Evolutionary conservation across 495 filamentous ascomycete species (phyloP), one percentile per base, ranked within the genome.

Genomic region (Hypoxylon crocopeplum): DNA sequence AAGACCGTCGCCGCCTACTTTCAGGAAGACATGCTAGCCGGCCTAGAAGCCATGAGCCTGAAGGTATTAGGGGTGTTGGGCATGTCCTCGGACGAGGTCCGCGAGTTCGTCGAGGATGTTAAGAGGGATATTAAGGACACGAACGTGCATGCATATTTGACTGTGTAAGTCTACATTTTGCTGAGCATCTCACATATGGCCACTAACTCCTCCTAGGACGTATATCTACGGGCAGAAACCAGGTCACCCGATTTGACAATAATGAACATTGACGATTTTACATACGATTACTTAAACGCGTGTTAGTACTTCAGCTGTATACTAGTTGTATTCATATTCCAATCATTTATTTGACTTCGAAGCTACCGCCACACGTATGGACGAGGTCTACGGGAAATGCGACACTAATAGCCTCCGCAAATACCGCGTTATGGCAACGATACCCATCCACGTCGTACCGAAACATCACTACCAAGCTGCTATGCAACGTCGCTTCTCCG

Each of bases 1-100:
- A 71, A 72, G 60, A 69, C 59, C 11, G 38, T 69, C 29, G 70
- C 63, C 12, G 47, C 57, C 27, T 69, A 68, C 25, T 69, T 61
- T 34, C 68, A 63, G 40, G 60, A 65, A 34, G 68, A 71, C 41
- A 54, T 72, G 56, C 30, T 59, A 8, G 27, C 24, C 2, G 68
- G 63, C 1, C 16, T 72, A 1, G 70, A 72, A 30, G 60, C 27
- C 0, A 66, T 72, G 34, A 71, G 63, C 13, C 37, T 72, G 33
- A 70, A 62, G 54, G 64, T 70, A 13, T 24, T 72, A 5, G 58
- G 59, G 2, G 58, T 46, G 17, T 33, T 69, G 24, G 68, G 68
- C 2, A 65, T 70, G 70, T 48, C 48, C 15, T 33, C 62, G 1
- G 45, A 54, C 0, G n/a, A 69, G 46, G 60, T 70, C 8, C 27